These are phyloP conservation scores for Russula vinacea DNA, from an alignment of 768 basidiomycete genomes.

Conservation along the genomic window DNA sequence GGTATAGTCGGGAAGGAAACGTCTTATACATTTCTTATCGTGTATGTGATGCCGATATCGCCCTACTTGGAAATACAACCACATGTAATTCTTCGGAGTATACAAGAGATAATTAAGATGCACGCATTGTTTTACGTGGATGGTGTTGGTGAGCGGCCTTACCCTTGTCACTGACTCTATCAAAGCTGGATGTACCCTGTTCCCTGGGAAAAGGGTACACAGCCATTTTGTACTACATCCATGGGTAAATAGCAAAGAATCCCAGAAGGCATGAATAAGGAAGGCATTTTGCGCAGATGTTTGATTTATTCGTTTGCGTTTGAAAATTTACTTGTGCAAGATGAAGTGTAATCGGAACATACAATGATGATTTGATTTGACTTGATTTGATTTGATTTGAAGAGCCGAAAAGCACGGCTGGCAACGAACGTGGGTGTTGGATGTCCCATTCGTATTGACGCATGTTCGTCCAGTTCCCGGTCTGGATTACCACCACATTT, in stretches of 20 bases:
- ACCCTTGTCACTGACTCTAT: neutral
- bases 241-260: slow-evolving; percentile 13
- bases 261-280: slow-evolving; percentile 4
- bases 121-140: slow-evolving; percentile 1
- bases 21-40: neutral
- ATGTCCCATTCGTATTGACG: slow-evolving; percentile 7
- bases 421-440: slow-evolving; percentile 2
- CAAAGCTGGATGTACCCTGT: neutral
- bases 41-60: neutral
- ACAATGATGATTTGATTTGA: neutral
- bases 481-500: slow-evolving; percentile 48
- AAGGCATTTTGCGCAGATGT: slow-evolving; percentile 2
- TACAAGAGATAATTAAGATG: slow-evolving; percentile 13
- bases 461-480: slow-evolving; percentile 1
- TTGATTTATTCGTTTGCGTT: slow-evolving; percentile 15
- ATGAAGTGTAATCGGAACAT: slow-evolving; percentile 5
- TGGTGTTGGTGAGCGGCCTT: neutral
- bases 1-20: neutral
- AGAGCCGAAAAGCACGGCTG: neutral
- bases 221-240: slow-evolving; percentile 12
- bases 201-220: slow-evolving; percentile 3
- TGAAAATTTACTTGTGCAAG: slow-evolving; percentile 15
- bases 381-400: neutral
- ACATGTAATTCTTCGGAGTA: slow-evolving; percentile 6
- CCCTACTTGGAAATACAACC: slow-evolving; percentile 6